Conservation (phyloP, 495 filamentous ascomycete genomes). For the Haplographium delicatum region DNA sequence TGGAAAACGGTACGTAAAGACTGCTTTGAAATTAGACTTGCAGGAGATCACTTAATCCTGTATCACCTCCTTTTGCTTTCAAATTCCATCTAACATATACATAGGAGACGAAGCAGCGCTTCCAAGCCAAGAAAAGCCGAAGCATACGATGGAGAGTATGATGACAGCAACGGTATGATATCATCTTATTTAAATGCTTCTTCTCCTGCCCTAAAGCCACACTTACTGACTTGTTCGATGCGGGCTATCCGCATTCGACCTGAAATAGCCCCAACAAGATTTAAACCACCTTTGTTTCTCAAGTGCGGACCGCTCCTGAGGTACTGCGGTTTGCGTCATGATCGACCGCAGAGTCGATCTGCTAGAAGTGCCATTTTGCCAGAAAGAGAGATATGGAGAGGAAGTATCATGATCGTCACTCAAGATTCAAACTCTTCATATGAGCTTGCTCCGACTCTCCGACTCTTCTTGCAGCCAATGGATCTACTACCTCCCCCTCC, state of each 20-base stretch:
- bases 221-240: conserved; percentile 30
- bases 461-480: conserved; percentile 81
- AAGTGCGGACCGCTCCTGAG: conserved; percentile 86
- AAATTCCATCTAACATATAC: no score
- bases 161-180: conserved; percentile 40
- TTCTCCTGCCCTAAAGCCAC: conserved; percentile 1
- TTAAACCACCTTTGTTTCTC: conserved; percentile 77
- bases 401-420: conserved; percentile 91
- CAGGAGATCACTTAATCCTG: no score
- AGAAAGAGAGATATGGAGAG: conserved; percentile 78
- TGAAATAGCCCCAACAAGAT: conserved; percentile 55
- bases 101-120: conserved; percentile 4
- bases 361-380: conserved; percentile 30
- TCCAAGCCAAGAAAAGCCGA: conserved; percentile 29
- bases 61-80: no score
- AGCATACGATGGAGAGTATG: conserved; percentile 44
- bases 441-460: conserved; percentile 66
- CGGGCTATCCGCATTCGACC: conserved; percentile 32
- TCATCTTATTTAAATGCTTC: neutral
- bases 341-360: conserved; percentile 32
- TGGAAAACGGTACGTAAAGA: conserved; percentile 29
- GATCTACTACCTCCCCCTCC: conserved; percentile 81
- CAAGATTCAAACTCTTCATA: conserved; percentile 76
- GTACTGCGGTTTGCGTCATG: conserved; percentile 73
- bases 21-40: neutral